These are phyloP conservation scores for Cladophialophora immunda DNA, from an alignment of 2,329 filamentous ascomycete genomes.

Conservation along the genomic window DNA sequence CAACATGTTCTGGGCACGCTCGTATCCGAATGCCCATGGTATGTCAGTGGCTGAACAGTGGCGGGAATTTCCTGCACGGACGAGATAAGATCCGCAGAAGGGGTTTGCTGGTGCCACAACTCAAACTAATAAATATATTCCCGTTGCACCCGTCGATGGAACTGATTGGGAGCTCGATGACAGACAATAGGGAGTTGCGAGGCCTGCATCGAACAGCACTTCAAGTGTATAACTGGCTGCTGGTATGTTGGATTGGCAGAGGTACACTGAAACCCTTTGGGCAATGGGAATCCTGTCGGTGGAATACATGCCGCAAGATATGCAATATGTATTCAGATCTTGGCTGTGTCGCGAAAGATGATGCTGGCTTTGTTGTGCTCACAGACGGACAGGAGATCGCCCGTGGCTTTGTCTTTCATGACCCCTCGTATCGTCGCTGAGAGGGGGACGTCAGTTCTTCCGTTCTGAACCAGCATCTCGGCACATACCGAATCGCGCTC, in stretches of 20 bases:
- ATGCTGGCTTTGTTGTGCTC: conserved; percentile 35
- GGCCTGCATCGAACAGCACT: background rate
- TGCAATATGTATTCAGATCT: conserved; percentile 8
- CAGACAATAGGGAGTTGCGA: background rate
- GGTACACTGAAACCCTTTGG: background rate
- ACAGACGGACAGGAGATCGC: conserved; percentile 22
- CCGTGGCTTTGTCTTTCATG: conserved; percentile 28
- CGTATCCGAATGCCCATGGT: background rate
- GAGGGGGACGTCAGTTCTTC: background rate
- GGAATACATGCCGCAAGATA: background rate
- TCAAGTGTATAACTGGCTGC: background rate
- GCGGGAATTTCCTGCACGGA: background rate
- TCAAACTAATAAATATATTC: background rate
- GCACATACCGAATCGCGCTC: conserved; percentile 14
- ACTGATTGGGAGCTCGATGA: background rate
- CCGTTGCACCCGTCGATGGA: background rate
- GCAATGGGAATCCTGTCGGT: background rate
- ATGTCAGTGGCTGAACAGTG: conserved; percentile 6
- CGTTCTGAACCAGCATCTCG: background rate
- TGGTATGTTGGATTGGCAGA: background rate
- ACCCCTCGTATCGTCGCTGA: conserved; percentile 24
- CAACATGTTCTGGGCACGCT: background rate
- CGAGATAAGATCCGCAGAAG: background rate
- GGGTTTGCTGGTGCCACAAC: background rate
- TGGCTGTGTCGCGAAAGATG: conserved; percentile 20